A percentile compares a stretch with the other conserved stretches of the same genome.
These are phyloP conservation scores for Aspergillus proliferans DNA, from an alignment of 2,329 filamentous ascomycete genomes.

Conservation along the genomic window DNA sequence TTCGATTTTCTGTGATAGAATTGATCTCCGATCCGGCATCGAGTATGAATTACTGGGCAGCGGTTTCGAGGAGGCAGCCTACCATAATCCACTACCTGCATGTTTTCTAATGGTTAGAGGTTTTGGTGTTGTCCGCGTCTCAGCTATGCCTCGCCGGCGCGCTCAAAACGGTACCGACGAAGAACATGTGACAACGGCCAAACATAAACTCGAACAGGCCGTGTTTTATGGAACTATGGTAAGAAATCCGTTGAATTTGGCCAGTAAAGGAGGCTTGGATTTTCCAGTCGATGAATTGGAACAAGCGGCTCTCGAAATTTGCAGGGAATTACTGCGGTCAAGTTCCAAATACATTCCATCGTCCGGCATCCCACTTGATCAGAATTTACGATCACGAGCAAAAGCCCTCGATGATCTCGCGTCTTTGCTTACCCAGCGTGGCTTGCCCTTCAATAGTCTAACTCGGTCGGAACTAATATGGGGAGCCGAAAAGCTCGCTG, in stretches of 20 bases:
- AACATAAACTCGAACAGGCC: slow-evolving; percentile 86
- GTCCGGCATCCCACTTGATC: slow-evolving; percentile 68
- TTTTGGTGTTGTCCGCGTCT: slow-evolving; percentile 53
- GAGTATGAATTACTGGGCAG: slow-evolving; percentile 46
- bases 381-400: slow-evolving; percentile 68
- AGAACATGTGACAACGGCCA: slow-evolving; percentile 60
- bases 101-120: slow-evolving; percentile 52
- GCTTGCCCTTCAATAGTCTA: slow-evolving; percentile 56
- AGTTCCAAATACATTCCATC: slow-evolving; percentile 67
- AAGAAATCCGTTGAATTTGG: slow-evolving; percentile 83
- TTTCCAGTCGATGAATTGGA: slow-evolving; percentile 68
- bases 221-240: slow-evolving; percentile 82
- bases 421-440: slow-evolving; percentile 59
- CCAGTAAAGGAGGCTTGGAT: slow-evolving; percentile 57
- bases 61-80: slow-evolving; percentile 40
- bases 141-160: slow-evolving; percentile 30
- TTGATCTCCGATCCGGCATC: slow-evolving; percentile 62
- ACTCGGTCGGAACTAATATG: slow-evolving; percentile 77
- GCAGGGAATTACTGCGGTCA: slow-evolving; percentile 73
- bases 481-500: slow-evolving; percentile 83
- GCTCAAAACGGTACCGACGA: slow-evolving; percentile 44
- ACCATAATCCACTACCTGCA: slow-evolving; percentile 33
- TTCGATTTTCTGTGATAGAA: slow-evolving; percentile 73
- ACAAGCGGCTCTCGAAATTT: slow-evolving; percentile 69
- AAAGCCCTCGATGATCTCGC: slow-evolving; percentile 71